phyloP scores from a whole-genome alignment of 2,329 filamentous ascomycete genomes.

The Amylocarpus encephaloides region DNA sequence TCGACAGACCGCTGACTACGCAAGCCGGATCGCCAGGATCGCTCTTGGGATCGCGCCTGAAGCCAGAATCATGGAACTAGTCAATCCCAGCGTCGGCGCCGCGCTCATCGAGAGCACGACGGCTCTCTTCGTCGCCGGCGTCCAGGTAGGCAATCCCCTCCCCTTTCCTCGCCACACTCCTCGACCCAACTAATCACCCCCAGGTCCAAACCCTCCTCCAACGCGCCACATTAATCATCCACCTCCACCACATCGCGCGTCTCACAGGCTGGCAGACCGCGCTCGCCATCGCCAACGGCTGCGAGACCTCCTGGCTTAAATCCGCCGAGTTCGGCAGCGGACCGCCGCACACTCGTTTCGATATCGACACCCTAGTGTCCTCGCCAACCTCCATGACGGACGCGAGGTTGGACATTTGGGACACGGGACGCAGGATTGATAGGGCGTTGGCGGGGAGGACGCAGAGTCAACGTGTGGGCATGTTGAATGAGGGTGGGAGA shows the following conservation, averaged over 20 bases:
- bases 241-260: slow-evolving; percentile 67
- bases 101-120: slow-evolving; percentile 79
- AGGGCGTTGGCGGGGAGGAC: slow-evolving; percentile 41
- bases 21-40: slow-evolving; percentile 73
- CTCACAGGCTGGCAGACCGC: slow-evolving; percentile 86
- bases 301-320: slow-evolving; percentile 77
- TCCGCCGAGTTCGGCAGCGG: slow-evolving; percentile 67
- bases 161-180: neutral
- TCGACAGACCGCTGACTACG: slow-evolving; percentile 61
- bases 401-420: slow-evolving; percentile 36
- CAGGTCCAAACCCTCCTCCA: slow-evolving; percentile 68
- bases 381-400: neutral
- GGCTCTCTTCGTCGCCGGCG: slow-evolving; percentile 77
- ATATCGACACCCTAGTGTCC: slow-evolving; percentile 1
- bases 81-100: slow-evolving; percentile 73
- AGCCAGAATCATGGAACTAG: slow-evolving; percentile 39
- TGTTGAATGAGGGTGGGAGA: slow-evolving; percentile 56
- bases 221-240: slow-evolving; percentile 68
- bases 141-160: slow-evolving; percentile 48
- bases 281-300: slow-evolving; percentile 72
- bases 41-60: slow-evolving; percentile 60
- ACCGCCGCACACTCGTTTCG: slow-evolving; percentile 59
- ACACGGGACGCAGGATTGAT: slow-evolving; percentile 45
- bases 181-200: slow-evolving; percentile 5
- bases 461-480: slow-evolving; percentile 47